Conservation (phyloP, 805 yeast genomes). For the Danielozyma ontarioensis region DNA sequence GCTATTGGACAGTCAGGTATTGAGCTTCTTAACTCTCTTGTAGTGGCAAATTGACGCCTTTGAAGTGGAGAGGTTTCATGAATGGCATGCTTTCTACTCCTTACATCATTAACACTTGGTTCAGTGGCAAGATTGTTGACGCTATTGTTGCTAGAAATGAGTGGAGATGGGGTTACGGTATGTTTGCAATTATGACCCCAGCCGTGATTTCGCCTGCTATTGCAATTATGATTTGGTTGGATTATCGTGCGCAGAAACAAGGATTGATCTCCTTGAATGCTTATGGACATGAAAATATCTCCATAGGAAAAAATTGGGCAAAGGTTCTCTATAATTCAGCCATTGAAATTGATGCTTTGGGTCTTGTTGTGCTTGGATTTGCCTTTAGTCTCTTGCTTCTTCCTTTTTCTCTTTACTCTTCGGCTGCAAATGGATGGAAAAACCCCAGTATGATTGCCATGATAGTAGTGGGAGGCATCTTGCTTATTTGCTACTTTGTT, state of each 20-base stretch:
- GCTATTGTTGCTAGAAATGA: conserved; percentile 23
- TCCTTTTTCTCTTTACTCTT: conserved; percentile 30
- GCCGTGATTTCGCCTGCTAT: conserved; percentile 31
- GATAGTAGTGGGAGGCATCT: conserved; percentile 35
- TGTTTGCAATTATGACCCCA: conserved; percentile 44
- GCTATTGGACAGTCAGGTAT: conserved; percentile 17
- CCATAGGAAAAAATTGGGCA: conserved; percentile 4
- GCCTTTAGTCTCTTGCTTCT: conserved; percentile 34
- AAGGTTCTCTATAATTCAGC: conserved; percentile 10
- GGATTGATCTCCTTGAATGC: conserved; percentile 4
- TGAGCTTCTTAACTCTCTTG: conserved; percentile 10
- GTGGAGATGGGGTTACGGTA: conserved; percentile 56
- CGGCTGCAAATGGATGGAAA: conserved; percentile 28
- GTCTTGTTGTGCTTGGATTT: conserved; percentile 32
- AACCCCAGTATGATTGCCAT: conserved; percentile 40
- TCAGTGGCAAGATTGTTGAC: conserved; percentile 34
- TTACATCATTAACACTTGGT: conserved; percentile 37
- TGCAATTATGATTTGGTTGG: conserved; percentile 24
- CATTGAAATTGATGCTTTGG: conserved; percentile 35
- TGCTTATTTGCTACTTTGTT: conserved; percentile 26
- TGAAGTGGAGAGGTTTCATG: conserved; percentile 20
- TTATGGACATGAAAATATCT: conserved; percentile 1
- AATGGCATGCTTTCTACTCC: conserved; percentile 26
- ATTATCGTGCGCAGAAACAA: conserved; percentile 21
- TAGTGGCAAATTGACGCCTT: conserved; percentile 22